Evolutionary conservation across 352 stramenopile species (phyloP), one percentile per base, ranked within the genome.

Genomic region (Globisporangium radiosum): DNA sequence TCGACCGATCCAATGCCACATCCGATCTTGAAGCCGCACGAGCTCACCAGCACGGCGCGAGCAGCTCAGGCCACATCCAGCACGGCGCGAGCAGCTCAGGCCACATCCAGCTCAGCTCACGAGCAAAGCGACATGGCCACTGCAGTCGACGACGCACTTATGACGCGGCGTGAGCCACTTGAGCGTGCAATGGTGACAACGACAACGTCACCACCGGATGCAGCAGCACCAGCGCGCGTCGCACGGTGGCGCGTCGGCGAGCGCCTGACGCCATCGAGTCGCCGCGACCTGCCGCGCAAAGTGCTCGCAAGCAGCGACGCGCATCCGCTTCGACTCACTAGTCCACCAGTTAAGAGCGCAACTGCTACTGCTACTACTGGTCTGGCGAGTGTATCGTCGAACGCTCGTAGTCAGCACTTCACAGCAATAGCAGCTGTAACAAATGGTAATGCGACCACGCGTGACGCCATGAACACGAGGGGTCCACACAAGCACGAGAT

Each of bases 241-340:
- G 19, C 54, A 47, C 62, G 68, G 40, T 90, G 81, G 81, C 75
- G 73, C 5, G 63, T 88, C 15, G 68, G 64, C 0, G 55, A 71
- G 56, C 76, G 81, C 1, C 59, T 71, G 0, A 13, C 65, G 33
- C 71, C 69, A 38, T 52, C 56, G 0, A 77, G 55, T 57, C 62
- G 66, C 38, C 65, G 56, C 4, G 60, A 79, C 2, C 53, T 83
- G 2, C 40, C 56, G 8, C 48, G 62, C 1, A 54, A 54, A 8
- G 42, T 47, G 4, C 44, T 91, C 19, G 39, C 43, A 10, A 57
- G 59, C 2, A 67, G 67, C 10, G 75, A 81, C 38, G 52, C 68
- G 55, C 81, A 91, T 71, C 78, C 81, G 11, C 56, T 91, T 40
- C 57, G 49, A 42, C 49, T 17, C 37, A 57, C 42, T 7, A 40